Evolutionary conservation across 345 rosid genomes (phyloP).

Genomic region (Geranium rotundifolium): DNA sequence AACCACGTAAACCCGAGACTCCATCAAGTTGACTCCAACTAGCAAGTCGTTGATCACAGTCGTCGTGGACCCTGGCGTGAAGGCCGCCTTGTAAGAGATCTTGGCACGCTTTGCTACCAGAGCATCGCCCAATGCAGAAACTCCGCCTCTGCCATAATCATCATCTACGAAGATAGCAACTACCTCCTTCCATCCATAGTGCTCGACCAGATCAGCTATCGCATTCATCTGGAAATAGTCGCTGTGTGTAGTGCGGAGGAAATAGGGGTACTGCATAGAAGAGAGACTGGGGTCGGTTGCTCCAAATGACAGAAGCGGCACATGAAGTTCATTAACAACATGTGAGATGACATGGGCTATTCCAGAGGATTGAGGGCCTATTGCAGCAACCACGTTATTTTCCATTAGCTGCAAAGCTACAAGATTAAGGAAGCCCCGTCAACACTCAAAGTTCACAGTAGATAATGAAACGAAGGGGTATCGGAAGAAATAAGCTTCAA

Average conservation of each 20-base stretch:
- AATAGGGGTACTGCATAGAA: slow-evolving; percentile 52
- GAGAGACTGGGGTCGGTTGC: slow-evolving; percentile 63
- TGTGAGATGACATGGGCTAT: slow-evolving; percentile 81
- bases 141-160: slow-evolving; percentile 80
- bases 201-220: slow-evolving; percentile 51
- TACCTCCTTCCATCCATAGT: slow-evolving; percentile 67
- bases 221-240: slow-evolving; percentile 83
- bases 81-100: slow-evolving; percentile 67
- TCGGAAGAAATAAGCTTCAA: too few species aligned
- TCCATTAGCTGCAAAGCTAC: slow-evolving; percentile 90
- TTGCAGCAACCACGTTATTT: slow-evolving; percentile 51
- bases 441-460: too few species aligned
- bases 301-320: slow-evolving; percentile 61
- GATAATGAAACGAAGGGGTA: too few species aligned
- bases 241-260: slow-evolving; percentile 46
- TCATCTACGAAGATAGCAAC: slow-evolving; percentile 78
- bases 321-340: slow-evolving; percentile 50
- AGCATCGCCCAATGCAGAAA: slow-evolving; percentile 68
- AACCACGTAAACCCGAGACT: slow-evolving; percentile 77
- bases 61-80: slow-evolving; percentile 39
- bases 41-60: slow-evolving; percentile 41
- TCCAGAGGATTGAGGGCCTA: slow-evolving; percentile 94
- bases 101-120: slow-evolving; percentile 56
- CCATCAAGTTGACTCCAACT: slow-evolving; percentile 51
- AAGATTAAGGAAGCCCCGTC: slow-evolving; percentile 5